phyloP scores from a whole-genome alignment of 1,139 yeast species.

The Geotrichum citri-aurantii region DNA sequence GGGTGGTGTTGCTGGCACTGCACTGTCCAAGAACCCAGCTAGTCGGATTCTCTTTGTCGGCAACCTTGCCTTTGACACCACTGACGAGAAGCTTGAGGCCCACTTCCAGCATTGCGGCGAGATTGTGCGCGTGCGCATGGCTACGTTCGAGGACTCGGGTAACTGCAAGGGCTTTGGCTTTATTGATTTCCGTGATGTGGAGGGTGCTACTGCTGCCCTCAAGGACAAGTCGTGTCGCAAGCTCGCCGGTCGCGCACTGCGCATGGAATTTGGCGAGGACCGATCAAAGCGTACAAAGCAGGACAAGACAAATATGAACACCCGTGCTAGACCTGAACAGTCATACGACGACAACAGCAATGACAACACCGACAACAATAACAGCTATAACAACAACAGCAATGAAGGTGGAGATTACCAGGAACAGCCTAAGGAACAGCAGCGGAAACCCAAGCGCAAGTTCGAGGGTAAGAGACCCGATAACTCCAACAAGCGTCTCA shows the following conservation, averaged over 20 bases:
- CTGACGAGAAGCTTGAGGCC: constrained; percentile 66
- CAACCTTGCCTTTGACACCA: constrained; percentile 88
- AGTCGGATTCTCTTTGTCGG: constrained; percentile 88
- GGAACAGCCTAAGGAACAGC: constrained; percentile 5
- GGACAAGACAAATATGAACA: constrained; percentile 33
- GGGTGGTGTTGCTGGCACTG: constrained; percentile 19
- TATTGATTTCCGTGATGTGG: constrained; percentile 73
- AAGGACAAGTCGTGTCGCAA: constrained; percentile 63
- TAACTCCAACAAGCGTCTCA: constrained; percentile 44
- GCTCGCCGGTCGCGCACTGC: constrained; percentile 65
- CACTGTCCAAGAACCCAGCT: constrained; percentile 58
- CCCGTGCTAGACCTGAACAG: neutral
- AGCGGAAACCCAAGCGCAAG: constrained; percentile 23
- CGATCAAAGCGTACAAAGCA: constrained; percentile 71
- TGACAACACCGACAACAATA: constrained; percentile 1
- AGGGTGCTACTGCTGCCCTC: constrained; percentile 78
- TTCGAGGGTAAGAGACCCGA: constrained; percentile 24
- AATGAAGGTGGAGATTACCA: neutral
- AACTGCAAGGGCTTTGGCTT: constrained; percentile 97
- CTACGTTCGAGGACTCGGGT: constrained; percentile 92
- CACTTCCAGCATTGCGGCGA: constrained; percentile 80
- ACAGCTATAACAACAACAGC: neutral
- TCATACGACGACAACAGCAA: constrained; percentile 1
- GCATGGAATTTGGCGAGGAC: constrained; percentile 94
- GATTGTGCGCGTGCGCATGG: constrained; percentile 80